phyloP scores from a whole-genome alignment of 345 rosid genomes.

The Eucalyptus polybractea region DNA sequence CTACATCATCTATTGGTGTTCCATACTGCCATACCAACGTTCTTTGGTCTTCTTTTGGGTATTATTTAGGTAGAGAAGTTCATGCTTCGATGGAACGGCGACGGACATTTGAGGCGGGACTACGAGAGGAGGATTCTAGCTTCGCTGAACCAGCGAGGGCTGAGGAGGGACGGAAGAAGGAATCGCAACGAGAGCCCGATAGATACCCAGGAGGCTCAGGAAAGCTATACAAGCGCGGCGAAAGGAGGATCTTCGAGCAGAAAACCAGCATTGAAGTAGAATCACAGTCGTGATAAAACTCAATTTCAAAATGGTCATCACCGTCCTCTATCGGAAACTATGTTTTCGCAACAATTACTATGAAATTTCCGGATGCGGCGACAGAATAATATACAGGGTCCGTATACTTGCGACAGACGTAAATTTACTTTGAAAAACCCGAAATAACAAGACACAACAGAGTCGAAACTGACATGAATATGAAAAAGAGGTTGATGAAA shows the following conservation, averaged over 20 bases:
- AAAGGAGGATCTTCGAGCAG: background rate
- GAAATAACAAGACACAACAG: too few relatives aligned
- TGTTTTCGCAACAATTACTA: background rate
- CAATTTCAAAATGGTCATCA: background rate
- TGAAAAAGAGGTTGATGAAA: background rate
- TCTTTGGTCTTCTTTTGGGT: background rate
- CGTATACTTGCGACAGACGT: background rate
- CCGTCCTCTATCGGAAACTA: background rate
- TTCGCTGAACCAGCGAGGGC: background rate
- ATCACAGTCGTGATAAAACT: background rate
- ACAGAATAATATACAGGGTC: background rate
- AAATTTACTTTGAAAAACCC: background rate
- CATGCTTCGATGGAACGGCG: background rate
- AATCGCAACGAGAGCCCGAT: background rate
- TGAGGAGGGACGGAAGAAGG: background rate
- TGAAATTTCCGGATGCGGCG: background rate
- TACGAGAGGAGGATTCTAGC: background rate
- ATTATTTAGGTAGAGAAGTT: background rate
- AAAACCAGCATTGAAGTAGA: background rate
- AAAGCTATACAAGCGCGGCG: background rate
- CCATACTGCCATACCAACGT: background rate
- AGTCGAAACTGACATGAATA: background rate
- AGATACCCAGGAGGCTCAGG: background rate
- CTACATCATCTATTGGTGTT: background rate
- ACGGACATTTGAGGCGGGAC: background rate